Percentiles rank a stretch among this genome's conserved stretches.
Evolutionary conservation across 1,139 yeast genomes (phyloP).

Genomic region (Yamadazyma kanchanaburiensis): DNA sequence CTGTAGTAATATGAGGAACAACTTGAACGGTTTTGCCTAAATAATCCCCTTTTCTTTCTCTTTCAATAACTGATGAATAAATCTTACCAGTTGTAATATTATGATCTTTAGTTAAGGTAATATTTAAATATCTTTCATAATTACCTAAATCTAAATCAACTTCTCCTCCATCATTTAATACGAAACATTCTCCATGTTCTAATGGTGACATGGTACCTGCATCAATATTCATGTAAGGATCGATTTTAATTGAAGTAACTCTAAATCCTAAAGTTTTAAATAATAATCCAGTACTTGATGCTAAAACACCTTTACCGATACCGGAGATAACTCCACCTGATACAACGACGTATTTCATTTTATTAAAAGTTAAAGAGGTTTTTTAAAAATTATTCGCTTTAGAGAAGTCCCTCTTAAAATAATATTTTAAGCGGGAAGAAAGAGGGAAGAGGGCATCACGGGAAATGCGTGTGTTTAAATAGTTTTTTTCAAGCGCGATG

Average conservation of each 20-base stretch:
- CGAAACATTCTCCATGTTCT: slow-evolving; percentile 99
- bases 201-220: slow-evolving; percentile 99
- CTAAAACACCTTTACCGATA: slow-evolving; percentile 96
- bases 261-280: slow-evolving; percentile 91
- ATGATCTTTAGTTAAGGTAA: slow-evolving; percentile 89
- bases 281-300: slow-evolving; percentile 94
- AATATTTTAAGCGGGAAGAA: slow-evolving; percentile 50
- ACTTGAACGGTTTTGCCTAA: slow-evolving; percentile 99
- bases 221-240: slow-evolving; percentile 98
- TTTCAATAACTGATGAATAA: slow-evolving; percentile 89
- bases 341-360: slow-evolving; percentile 97
- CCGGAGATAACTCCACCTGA: slow-evolving; percentile 99
- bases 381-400: slow-evolving; percentile 1
- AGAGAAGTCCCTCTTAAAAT: slow-evolving; percentile 43
- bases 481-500: slow-evolving; percentile 11
- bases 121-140: slow-evolving; percentile 93
- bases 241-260: slow-evolving; percentile 96
- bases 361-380: slow-evolving; percentile 2
- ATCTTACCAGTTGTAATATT: slow-evolving; percentile 98
- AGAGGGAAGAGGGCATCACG: slow-evolving; percentile 10
- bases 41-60: slow-evolving; percentile 95
- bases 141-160: slow-evolving; percentile 97
- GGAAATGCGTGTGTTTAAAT: slow-evolving; percentile 11
- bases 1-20: slow-evolving; percentile 95
- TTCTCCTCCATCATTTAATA: slow-evolving; percentile 97